Evolutionary conservation across 208 protist species (phyloP).

Genomic region (Naegleria lovaniensis): DNA sequence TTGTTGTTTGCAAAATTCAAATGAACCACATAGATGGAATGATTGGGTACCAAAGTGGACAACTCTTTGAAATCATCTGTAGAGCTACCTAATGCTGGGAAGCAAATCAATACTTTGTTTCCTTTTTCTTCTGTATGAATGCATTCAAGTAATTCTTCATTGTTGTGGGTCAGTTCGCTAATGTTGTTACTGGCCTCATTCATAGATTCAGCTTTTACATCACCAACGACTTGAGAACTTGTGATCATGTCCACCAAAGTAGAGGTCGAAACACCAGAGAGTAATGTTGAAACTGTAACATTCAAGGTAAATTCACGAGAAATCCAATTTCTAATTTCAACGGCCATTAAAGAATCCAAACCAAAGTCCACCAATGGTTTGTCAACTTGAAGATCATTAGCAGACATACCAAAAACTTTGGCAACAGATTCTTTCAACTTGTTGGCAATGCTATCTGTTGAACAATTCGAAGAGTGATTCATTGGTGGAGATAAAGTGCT

Average conservation of each 20-base stretch:
- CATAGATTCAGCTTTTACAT: neutral
- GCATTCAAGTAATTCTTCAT: neutral
- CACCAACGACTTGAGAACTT: too few relatives aligned
- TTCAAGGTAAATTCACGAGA: neutral
- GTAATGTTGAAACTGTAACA: neutral
- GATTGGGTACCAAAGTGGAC: too few relatives aligned
- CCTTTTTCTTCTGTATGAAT: neutral
- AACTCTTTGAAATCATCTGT: neutral
- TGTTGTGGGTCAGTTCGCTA: neutral
- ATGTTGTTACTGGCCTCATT: neutral
- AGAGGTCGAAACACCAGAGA: neutral
- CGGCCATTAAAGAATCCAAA: slow-evolving; percentile 33
- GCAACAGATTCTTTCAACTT: neutral
- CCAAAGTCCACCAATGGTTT: slow-evolving; percentile 32
- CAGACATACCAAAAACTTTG: neutral
- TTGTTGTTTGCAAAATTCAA: neutral
- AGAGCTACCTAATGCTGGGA: neutral
- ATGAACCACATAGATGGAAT: neutral
- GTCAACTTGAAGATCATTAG: neutral
- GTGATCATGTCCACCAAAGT: neutral
- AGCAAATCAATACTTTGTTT: neutral
- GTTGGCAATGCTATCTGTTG: neutral
- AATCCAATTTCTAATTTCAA: slow-evolving; percentile 35
- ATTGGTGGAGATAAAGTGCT: neutral
- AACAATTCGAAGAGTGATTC: neutral